Percentiles rank a stretch among this genome's conserved stretches.
These are phyloP conservation scores for Sphaerobolus stellatus DNA, from an alignment of 1,284 basidiomycete genomes.

Conservation along the genomic window DNA sequence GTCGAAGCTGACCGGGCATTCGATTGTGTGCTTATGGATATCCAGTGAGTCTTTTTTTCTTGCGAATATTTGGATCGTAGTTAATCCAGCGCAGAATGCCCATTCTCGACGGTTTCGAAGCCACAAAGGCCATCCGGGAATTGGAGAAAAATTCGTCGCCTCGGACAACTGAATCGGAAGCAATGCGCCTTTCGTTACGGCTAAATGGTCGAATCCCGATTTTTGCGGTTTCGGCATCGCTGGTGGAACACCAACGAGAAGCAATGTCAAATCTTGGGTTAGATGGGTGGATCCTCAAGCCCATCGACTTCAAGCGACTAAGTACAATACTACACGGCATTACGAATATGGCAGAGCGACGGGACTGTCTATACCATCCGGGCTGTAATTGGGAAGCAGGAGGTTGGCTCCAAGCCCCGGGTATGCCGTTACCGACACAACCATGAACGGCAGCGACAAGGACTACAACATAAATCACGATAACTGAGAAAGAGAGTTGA, in stretches of 20 bases:
- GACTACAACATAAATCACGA: no score
- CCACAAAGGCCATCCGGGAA: constrained; percentile 68
- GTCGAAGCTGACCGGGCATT: constrained; percentile 62
- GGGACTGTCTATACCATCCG: constrained; percentile 55
- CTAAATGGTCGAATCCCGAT: constrained; percentile 77
- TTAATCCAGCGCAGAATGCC: constrained; percentile 61
- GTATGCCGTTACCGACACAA: background rate
- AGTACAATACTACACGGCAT: constrained; percentile 61
- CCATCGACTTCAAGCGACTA: constrained; percentile 76
- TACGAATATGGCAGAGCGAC: constrained; percentile 51
- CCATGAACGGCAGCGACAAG: no score
- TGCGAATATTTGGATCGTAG: background rate
- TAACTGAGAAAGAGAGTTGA: no score
- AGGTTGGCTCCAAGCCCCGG: constrained; percentile 52
- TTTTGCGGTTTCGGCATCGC: constrained; percentile 80
- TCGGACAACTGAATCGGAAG: constrained; percentile 17
- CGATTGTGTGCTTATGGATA: constrained; percentile 82
- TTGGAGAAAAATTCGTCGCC: constrained; percentile 40
- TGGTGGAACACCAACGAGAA: constrained; percentile 61
- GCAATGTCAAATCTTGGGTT: constrained; percentile 63
- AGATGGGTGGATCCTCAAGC: constrained; percentile 88
- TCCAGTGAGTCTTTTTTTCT: constrained; percentile 55
- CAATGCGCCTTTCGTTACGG: constrained; percentile 45
- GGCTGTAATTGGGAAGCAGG: constrained; percentile 71
- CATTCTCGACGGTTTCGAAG: constrained; percentile 75